These are phyloP conservation scores for Magnusiomyces tetraspermus DNA, from an alignment of 1,139 yeast species.

Conservation along the genomic window DNA sequence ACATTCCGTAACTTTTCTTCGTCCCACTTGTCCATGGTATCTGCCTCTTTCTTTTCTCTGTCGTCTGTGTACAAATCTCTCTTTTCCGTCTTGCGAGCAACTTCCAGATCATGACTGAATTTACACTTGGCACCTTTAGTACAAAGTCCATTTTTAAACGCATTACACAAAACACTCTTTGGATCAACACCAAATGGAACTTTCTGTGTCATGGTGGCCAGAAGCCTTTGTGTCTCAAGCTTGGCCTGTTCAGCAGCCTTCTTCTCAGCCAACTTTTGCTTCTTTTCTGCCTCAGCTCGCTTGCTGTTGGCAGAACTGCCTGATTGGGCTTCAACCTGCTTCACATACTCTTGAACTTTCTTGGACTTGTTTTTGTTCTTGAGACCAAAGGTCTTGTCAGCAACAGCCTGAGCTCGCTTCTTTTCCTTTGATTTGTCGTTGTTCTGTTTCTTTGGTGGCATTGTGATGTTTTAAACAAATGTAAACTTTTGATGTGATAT, in stretches of 20 bases:
- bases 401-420: slow-evolving; percentile 60
- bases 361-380: slow-evolving; percentile 74
- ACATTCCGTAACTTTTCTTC: slow-evolving; percentile 88
- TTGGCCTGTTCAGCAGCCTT: slow-evolving; percentile 86
- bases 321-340: slow-evolving; percentile 63
- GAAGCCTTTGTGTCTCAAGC: slow-evolving; percentile 71
- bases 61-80: slow-evolving; percentile 89
- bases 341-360: slow-evolving; percentile 78
- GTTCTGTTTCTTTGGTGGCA: slow-evolving; percentile 55
- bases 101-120: slow-evolving; percentile 73
- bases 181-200: slow-evolving; percentile 98
- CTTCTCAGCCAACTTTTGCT: slow-evolving; percentile 72
- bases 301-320: slow-evolving; percentile 49
- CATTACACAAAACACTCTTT: slow-evolving; percentile 82
- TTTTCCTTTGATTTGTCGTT: slow-evolving; percentile 53
- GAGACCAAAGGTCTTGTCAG: slow-evolving; percentile 90
- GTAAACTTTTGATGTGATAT: background rate
- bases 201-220: slow-evolving; percentile 56
- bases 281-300: slow-evolving; percentile 69
- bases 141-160: slow-evolving; percentile 84
- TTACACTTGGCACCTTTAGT: slow-evolving; percentile 87
- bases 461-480: slow-evolving; percentile 3
- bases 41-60: slow-evolving; percentile 61
- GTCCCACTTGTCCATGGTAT: slow-evolving; percentile 96
- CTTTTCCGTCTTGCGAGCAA: slow-evolving; percentile 83